Evolutionary conservation across 768 basidiomycete species (phyloP), one percentile per base, ranked within the genome.

Genomic region (Pleurotus salmoneostramineus): DNA sequence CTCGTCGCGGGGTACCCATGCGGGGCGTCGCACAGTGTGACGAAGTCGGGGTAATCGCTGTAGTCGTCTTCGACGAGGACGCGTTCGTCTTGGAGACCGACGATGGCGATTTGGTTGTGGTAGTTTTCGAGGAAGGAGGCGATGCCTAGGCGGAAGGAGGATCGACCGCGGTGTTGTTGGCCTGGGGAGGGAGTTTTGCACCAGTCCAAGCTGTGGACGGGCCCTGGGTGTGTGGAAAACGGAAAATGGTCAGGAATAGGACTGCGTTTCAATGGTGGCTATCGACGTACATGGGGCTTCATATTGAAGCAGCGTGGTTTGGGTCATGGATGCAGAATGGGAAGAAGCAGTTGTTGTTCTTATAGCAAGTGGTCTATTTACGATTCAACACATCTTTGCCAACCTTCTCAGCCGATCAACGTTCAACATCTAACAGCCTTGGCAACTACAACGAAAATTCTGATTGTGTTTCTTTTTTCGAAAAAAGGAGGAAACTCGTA

Each of bases 1-100:
- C 86, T 89, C 11, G 95, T 98, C 7, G 93, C 92, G 14, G 97
- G 97, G 74, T 96, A 98, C 46, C 91, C 89, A 62, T 97, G 91
- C 61, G 85, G 82, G 1, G 88, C 84, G 63, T 91, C 87, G 59
- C 92, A 93, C 17, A 95, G 81, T 4, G 88, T 88, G 42, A 88
- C 85, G 68, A 96, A 97, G 74, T 95, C 91, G 6, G 89, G 82
- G 66, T 92, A 91, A 68, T 89, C 85, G 40, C 83, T 83, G 65
- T 84, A 89, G 66, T 93, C 88, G 63, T 93, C 90, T 64, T 92
- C 90, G 3, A 90, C 88, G 10, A 94, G 80, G n/a, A 91, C 88
- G 31, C 89, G 84, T 65, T 95, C 93, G 63, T 93, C 92, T 65
- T 89, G 87, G 58, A 91, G 78, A 2, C 89, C 89, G 31, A 89